These are phyloP conservation scores for Penicillium sumatraense DNA, from an alignment of 2,329 filamentous ascomycete genomes.

Conservation along the genomic window DNA sequence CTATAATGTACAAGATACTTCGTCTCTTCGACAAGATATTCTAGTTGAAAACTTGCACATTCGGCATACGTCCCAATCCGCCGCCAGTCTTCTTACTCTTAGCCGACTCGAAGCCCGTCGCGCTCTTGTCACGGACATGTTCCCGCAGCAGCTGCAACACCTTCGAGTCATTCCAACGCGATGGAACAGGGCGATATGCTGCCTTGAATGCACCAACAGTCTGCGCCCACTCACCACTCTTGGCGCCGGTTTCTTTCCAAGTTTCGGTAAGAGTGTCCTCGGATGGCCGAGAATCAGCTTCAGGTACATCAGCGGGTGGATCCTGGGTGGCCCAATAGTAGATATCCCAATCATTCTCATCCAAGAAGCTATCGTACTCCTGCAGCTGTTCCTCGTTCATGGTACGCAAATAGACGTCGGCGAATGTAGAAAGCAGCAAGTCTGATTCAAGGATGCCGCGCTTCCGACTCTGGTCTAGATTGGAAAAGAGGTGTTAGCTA, in stretches of 20 bases:
- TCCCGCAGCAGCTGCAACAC: conserved; percentile 75
- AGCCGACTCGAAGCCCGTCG: conserved; percentile 47
- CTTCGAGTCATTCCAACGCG: conserved; percentile 82
- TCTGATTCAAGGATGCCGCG: conserved; percentile 95
- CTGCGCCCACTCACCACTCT: conserved; percentile 89
- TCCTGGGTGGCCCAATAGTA: conserved; percentile 99
- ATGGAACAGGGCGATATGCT: conserved; percentile 86
- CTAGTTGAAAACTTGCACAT: conserved; percentile 48
- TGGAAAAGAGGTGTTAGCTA: not conserved
- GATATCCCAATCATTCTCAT: conserved; percentile 99
- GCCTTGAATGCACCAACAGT: conserved; percentile 94
- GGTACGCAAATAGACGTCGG: conserved; percentile 72
- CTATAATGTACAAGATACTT: conserved; percentile 11
- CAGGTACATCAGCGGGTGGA: conserved; percentile 52
- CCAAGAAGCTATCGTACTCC: conserved; percentile 89
- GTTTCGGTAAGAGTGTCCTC: conserved; percentile 46
- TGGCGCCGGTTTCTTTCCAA: conserved; percentile 58
- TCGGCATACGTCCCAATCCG: conserved; percentile 55
- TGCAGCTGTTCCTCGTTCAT: conserved; percentile 76
- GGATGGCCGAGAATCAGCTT: conserved; percentile 48
- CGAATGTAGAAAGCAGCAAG: conserved; percentile 94
- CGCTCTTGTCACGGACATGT: conserved; percentile 77
- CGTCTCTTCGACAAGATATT: conserved; percentile 14
- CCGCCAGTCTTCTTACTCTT: conserved; percentile 42
- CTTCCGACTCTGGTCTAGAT: conserved; percentile 90